Conservation (phyloP, 2,329 filamentous ascomycete genomes). For the Apiospora koreana region DNA sequence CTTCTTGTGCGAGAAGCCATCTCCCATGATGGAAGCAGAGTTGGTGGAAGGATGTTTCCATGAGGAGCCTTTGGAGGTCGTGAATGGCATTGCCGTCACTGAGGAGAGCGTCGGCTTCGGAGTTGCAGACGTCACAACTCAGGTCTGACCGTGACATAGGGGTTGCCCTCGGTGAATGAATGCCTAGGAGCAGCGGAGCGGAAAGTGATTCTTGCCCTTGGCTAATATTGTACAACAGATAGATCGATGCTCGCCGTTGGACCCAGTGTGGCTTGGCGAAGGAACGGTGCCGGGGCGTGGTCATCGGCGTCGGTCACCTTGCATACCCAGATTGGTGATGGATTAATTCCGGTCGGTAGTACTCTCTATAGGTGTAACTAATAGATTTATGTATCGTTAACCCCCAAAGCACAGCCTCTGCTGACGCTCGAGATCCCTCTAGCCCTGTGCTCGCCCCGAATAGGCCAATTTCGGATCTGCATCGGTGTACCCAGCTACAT, state of each 20-base stretch:
- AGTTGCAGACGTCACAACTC: slow-evolving; percentile 44
- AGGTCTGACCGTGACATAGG: slow-evolving; percentile 13
- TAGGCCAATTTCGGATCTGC: background rate
- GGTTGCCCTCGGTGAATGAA: background rate
- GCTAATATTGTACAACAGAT: slow-evolving; percentile 2
- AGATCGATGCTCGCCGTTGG: background rate
- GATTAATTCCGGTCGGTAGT: background rate
- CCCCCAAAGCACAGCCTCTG: background rate
- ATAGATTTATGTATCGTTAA: background rate
- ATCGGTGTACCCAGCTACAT: background rate
- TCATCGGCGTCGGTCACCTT: background rate
- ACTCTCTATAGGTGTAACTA: background rate
- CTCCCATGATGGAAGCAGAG: slow-evolving; percentile 34
- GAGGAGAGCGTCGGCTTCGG: slow-evolving; percentile 56
- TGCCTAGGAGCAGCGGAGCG: background rate
- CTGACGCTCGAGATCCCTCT: background rate
- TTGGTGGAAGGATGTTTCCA: slow-evolving; percentile 34
- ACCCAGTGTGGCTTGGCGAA: background rate
- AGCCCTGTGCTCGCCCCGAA: background rate
- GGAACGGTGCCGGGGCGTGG: background rate
- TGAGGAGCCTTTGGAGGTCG: slow-evolving; percentile 46
- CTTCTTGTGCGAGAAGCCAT: slow-evolving; percentile 17
- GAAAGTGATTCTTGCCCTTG: background rate
- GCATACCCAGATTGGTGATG: background rate
- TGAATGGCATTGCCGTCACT: slow-evolving; percentile 54